Percentiles rank a stretch among this genome's conserved stretches.
These are phyloP conservation scores for Marasmius oreades DNA, from an alignment of 1,284 basidiomycete genomes.

Conservation along the genomic window DNA sequence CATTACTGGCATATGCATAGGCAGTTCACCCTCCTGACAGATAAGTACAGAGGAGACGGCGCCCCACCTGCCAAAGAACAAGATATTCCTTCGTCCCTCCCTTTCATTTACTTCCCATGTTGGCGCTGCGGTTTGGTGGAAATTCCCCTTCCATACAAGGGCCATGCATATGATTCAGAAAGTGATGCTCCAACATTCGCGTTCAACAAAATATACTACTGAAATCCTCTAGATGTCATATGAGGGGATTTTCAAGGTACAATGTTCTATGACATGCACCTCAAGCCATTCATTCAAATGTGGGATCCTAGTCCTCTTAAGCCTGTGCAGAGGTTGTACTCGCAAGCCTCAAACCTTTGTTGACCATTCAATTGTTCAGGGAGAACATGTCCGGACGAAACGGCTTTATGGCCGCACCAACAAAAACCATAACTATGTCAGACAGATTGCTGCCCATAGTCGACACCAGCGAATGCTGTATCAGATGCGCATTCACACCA, in stretches of 20 bases:
- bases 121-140: background rate
- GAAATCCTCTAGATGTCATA: no score
- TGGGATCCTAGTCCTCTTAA: background rate
- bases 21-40: no score
- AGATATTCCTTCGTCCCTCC: background rate
- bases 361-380: background rate
- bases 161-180: no score
- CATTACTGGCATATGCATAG: no score
- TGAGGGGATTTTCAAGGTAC: no score
- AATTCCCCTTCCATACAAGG: background rate
- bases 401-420: background rate
- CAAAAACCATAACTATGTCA: background rate
- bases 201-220: no score
- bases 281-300: background rate
- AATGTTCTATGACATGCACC: background rate
- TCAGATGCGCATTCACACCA: background rate
- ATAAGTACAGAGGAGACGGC: background rate
- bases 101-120: background rate
- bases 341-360: background rate
- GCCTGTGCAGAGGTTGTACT: background rate
- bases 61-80: background rate
- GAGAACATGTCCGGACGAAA: background rate
- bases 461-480: background rate
- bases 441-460: background rate
- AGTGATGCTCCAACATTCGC: no score